phyloP scores from a whole-genome alignment of 2,329 filamentous ascomycete genomes.

The Claviceps pazoutovae region DNA sequence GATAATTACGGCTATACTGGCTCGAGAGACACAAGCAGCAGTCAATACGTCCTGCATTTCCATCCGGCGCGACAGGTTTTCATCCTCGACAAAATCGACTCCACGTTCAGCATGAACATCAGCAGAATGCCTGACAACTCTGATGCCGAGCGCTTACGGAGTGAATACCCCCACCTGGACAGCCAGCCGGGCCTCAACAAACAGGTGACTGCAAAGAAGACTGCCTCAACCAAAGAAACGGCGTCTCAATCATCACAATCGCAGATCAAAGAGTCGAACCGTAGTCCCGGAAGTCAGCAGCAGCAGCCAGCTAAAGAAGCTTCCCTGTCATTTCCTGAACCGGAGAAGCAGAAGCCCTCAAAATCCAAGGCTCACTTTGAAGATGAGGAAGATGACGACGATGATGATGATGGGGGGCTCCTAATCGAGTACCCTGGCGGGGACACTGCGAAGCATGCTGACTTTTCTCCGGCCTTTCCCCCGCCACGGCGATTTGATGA shows the following conservation, averaged over 20 bases:
- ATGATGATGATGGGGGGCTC: slow-evolving; percentile 42
- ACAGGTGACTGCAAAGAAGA: slow-evolving; percentile 15
- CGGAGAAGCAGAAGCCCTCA: slow-evolving; percentile 19
- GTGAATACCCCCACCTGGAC: slow-evolving; percentile 53
- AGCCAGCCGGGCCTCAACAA: slow-evolving; percentile 13
- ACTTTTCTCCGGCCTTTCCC: slow-evolving; percentile 37
- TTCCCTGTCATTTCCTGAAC: slow-evolving; percentile 20
- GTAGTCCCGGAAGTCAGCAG: slow-evolving; percentile 21
- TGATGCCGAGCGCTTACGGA: slow-evolving; percentile 48
- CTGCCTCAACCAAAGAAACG: slow-evolving; percentile 11
- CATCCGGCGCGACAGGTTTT: slow-evolving; percentile 62
- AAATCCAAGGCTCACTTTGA: slow-evolving; percentile 14
- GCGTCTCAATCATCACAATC: slow-evolving; percentile 1
- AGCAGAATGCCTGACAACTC: slow-evolving; percentile 52
- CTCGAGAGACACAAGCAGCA: slow-evolving; percentile 39
- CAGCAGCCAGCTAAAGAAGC: slow-evolving; percentile 24
- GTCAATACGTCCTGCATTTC: slow-evolving; percentile 58
- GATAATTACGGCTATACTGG: slow-evolving; percentile 48
- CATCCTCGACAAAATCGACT: slow-evolving; percentile 67
- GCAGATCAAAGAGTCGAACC: slow-evolving; percentile 11
- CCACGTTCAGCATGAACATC: slow-evolving; percentile 80
- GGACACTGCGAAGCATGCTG: slow-evolving; percentile 22
- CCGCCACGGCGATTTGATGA: slow-evolving; percentile 37
- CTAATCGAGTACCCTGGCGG: slow-evolving; percentile 47
- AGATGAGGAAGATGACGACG: slow-evolving; percentile 39